Percentiles rank a stretch among this genome's conserved stretches.
Evolutionary conservation across 2,329 filamentous ascomycete genomes (phyloP).

Genomic region (Aphanoascus verrucosus): DNA sequence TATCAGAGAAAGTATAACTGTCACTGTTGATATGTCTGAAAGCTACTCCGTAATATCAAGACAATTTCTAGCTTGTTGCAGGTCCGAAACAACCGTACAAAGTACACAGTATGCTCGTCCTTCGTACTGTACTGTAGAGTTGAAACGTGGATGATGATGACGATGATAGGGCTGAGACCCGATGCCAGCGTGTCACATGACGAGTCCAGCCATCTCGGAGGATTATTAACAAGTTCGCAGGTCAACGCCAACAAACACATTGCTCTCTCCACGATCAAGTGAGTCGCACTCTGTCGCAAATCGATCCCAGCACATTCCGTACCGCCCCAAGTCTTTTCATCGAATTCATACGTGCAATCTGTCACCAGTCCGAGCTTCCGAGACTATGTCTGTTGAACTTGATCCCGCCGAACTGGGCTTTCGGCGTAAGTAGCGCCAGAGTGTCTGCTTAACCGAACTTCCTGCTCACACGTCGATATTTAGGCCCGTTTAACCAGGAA

Average conservation of each 20-base stretch:
- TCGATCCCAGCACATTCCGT: background rate
- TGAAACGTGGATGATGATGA: background rate
- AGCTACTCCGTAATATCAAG: too few relatives aligned
- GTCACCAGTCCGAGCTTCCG: constrained; percentile 12
- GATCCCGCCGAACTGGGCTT: constrained; percentile 87
- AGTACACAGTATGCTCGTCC: too few relatives aligned
- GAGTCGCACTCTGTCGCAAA: background rate
- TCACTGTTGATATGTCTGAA: too few relatives aligned
- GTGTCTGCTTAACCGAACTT: background rate
- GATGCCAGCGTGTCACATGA: background rate
- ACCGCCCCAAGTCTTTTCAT: constrained; percentile 12
- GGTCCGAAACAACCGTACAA: too few relatives aligned
- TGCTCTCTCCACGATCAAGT: background rate
- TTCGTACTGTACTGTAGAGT: background rate
- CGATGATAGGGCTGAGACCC: background rate
- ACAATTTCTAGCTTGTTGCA: too few relatives aligned
- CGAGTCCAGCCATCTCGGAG: background rate
- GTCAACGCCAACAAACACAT: constrained; percentile 2
- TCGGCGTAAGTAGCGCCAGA: constrained; percentile 50
- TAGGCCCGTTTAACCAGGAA: constrained; percentile 54
- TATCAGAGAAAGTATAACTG: too few relatives aligned
- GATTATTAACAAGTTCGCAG: background rate
- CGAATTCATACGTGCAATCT: constrained; percentile 17
- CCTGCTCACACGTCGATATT: constrained; percentile 16
- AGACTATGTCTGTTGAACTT: constrained; percentile 86